Percentiles rank a stretch among this genome's conserved stretches.
phyloP scores from a whole-genome alignment of 257 asterid genomes.

The Penstemon davidsonii region DNA sequence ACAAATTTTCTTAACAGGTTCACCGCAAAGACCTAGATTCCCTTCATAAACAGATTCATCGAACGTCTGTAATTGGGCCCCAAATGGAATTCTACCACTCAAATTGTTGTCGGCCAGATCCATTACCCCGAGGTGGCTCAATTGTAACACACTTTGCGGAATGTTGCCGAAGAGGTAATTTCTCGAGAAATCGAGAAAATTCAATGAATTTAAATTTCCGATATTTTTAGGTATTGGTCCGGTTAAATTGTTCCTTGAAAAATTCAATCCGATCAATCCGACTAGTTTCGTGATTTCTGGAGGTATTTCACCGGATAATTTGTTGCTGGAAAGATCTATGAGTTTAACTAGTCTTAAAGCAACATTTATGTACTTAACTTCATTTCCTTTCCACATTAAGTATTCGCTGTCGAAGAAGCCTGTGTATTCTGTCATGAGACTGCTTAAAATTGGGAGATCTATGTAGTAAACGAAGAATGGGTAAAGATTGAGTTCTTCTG shows the following conservation, averaged over 20 bases:
- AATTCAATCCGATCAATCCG: constrained; percentile 2
- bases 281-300: constrained; percentile 9
- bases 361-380: constrained; percentile 2
- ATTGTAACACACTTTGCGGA: neutral
- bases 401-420: neutral
- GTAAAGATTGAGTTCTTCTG: neutral
- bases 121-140: constrained; percentile 5
- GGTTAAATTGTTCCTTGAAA: constrained; percentile 12
- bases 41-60: constrained; percentile 2
- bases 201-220: neutral
- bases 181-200: constrained; percentile 18
- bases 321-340: constrained; percentile 5
- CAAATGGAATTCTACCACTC: constrained; percentile 26
- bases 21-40: constrained; percentile 15
- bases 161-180: constrained; percentile 17
- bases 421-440: neutral
- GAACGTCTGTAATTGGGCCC: constrained; percentile 17
- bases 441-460: neutral
- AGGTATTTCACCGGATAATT: constrained; percentile 8
- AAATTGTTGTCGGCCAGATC: constrained; percentile 28
- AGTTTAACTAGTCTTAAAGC: neutral
- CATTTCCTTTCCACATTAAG: constrained; percentile 9
- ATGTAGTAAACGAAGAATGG: neutral
- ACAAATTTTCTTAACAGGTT: constrained; percentile 12
- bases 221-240: constrained; percentile 7